Percentiles rank a stretch among this genome's conserved stretches.
Evolutionary conservation across 2,329 filamentous ascomycete species (phyloP).

Genomic region (Ascosphaera pollenicola): DNA sequence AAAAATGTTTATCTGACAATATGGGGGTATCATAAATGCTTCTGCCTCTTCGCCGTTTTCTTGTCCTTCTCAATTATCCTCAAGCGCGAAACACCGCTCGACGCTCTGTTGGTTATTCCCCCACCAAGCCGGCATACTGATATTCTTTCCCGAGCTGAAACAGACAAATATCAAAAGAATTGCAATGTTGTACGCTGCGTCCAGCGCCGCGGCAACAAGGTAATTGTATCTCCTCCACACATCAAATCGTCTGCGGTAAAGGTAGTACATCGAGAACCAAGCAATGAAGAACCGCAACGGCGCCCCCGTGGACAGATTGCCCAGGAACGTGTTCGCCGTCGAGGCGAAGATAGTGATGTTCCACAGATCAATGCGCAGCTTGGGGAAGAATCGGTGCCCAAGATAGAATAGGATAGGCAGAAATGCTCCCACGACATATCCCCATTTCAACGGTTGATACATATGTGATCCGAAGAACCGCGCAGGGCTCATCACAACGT

Average conservation of each 20-base stretch:
- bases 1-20: no score
- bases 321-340: slow-evolving; percentile 32
- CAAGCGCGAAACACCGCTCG: slow-evolving; percentile 36
- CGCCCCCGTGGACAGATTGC: slow-evolving; percentile 38
- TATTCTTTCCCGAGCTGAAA: slow-evolving; percentile 33
- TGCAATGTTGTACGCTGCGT: slow-evolving; percentile 40
- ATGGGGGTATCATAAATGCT: no score
- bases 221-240: slow-evolving; percentile 40
- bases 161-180: slow-evolving; percentile 39
- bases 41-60: no score
- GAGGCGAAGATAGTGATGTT: slow-evolving; percentile 42
- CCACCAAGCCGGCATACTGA: slow-evolving; percentile 42
- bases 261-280: slow-evolving; percentile 37
- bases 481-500: slow-evolving; percentile 30
- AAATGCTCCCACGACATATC: slow-evolving; percentile 13
- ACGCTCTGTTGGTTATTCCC: slow-evolving; percentile 31
- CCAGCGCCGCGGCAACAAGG: slow-evolving; percentile 37
- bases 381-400: slow-evolving; percentile 31
- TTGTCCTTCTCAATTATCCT: slow-evolving; percentile 5
- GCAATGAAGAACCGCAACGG: slow-evolving; percentile 35
- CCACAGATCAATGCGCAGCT: slow-evolving; percentile 32
- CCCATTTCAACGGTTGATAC: slow-evolving; percentile 12
- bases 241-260: slow-evolving; percentile 32
- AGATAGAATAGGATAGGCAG: slow-evolving; percentile 21
- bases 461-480: slow-evolving; percentile 11